These are phyloP conservation scores for Batkoa obscura DNA, from an alignment of 371 early-diverging fungal genomes.

Conservation along the genomic window DNA sequence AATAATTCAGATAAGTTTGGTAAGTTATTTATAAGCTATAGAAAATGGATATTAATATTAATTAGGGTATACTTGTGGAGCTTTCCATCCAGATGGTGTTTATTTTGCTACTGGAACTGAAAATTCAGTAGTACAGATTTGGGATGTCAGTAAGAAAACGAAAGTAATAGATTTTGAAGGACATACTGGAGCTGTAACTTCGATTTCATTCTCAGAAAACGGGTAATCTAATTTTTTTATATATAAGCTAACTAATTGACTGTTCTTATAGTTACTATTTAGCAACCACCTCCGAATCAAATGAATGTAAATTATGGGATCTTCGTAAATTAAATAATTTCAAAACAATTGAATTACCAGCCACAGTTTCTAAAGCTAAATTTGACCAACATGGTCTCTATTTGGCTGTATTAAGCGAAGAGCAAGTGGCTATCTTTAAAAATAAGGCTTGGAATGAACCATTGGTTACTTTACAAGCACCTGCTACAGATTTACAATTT, in stretches of 20 bases:
- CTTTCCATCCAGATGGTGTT: constrained; percentile 86
- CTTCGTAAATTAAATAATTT: constrained; percentile 63
- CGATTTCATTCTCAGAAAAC: constrained; percentile 74
- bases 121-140: constrained; percentile 55
- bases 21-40: constrained; percentile 15
- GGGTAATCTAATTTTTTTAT: constrained; percentile 17
- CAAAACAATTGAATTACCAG: constrained; percentile 38
- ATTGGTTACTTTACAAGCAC: constrained; percentile 28
- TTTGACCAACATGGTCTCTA: constrained; percentile 75
- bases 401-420: constrained; percentile 51
- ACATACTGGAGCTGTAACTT: constrained; percentile 43
- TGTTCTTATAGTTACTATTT: constrained; percentile 39
- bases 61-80: constrained; percentile 37
- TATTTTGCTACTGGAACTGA: constrained; percentile 62
- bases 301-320: constrained; percentile 73
- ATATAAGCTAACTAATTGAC: not conserved
- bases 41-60: constrained; percentile 12
- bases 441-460: constrained; percentile 60
- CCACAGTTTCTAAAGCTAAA: constrained; percentile 32
- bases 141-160: constrained; percentile 63
- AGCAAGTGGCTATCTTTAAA: constrained; percentile 34
- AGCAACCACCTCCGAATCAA: constrained; percentile 48
- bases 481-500: constrained; percentile 11
- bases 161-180: constrained; percentile 50
- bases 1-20: constrained; percentile 6